These are phyloP conservation scores for Nannochloropsis salina DNA, from an alignment of 108 stramenopile species.

Conservation along the genomic window DNA sequence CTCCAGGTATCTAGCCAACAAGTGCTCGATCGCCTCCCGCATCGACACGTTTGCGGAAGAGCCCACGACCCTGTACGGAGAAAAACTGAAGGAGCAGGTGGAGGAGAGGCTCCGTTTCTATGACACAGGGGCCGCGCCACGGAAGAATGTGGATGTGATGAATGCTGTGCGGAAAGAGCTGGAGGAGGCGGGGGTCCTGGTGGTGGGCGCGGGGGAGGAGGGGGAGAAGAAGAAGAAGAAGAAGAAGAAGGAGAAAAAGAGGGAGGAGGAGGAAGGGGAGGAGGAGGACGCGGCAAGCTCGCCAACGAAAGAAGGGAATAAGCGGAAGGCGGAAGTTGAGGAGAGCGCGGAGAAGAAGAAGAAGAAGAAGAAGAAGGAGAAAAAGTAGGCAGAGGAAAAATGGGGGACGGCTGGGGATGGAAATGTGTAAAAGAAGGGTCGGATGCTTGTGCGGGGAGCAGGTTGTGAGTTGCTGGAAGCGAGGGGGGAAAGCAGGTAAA, in stretches of 20 bases:
- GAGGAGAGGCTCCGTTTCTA: constrained; percentile 98
- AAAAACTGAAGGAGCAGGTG: constrained; percentile 94
- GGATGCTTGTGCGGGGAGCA: too few relatives aligned
- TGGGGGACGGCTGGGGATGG: neutral
- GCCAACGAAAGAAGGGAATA: constrained; percentile 40
- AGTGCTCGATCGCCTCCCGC: constrained; percentile 96
- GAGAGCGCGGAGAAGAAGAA: constrained; percentile 16
- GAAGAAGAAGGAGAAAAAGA: constrained; percentile 48
- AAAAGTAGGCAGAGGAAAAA: constrained; percentile 25
- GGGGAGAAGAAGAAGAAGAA: constrained; percentile 56
- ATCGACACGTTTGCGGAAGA: constrained; percentile 82
- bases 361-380: constrained; percentile 47
- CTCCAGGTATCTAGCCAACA: constrained; percentile 96
- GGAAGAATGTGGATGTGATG: constrained; percentile 97
- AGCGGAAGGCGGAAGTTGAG: constrained; percentile 23
- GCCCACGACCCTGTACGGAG: constrained; percentile 84
- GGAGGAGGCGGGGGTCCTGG: constrained; percentile 50
- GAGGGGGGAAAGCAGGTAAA: too few relatives aligned
- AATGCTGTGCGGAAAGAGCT: constrained; percentile 75
- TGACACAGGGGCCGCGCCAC: constrained; percentile 93
- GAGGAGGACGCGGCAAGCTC: constrained; percentile 32
- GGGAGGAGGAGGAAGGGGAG: constrained; percentile 32
- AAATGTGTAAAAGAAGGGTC: too few relatives aligned
- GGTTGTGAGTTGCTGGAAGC: too few relatives aligned
- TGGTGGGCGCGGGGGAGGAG: constrained; percentile 30